Evolutionary conservation across 1,284 basidiomycete species (phyloP), one percentile per base, ranked within the genome.

Genomic region (Rhodotorula sp.): DNA sequence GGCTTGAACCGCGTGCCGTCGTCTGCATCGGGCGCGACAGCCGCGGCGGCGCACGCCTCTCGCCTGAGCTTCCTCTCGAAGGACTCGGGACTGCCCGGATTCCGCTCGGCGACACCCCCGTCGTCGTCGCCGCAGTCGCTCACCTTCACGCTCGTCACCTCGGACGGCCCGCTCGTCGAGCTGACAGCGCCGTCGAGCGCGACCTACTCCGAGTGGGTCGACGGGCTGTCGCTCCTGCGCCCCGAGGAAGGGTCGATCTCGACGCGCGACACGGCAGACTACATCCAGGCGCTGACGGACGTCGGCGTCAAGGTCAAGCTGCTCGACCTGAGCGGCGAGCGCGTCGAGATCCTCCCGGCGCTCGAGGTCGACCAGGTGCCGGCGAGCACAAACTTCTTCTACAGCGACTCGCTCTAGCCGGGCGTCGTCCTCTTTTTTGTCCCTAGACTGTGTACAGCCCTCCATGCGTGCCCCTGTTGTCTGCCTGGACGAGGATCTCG

Each of bases 141-240:
- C 48, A 46, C 67, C 21, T 73, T 78, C 66, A 55, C 65, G 14
- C 59, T 77, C 45, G 45, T 66, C 50, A 55, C 58, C 56, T 34
- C 72, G 44, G 90, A 91, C 78, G 86, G 88, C 21, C 90, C 90
- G 25, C 81, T 96, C 67, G 90, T 92, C 9, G 92, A 97, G 80
- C 87, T 92, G 13, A 27, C 74, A 77, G 92, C 93, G 2, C 87
- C 91, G 14, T 91, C 95, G 80, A 86, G 88, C 64, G 89, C 90
- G 25, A 86, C 91, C 58, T 93, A 92, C 87, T 91, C 92, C 34
- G 95, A 98, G 82, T 98, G 95, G 95, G 92, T 92, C 1, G 95
- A 98, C 80, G 95, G 94, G 4, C 82, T 98, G 80, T 92, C 93
- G 78, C 92, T 96, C 87, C 84, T 96, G 59, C 84, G 90, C 58